A percentile compares a stretch with the other conserved stretches of the same genome.
Conservation (phyloP, 2,329 filamentous ascomycete species). For the Alternaria hordeiaustralica region DNA sequence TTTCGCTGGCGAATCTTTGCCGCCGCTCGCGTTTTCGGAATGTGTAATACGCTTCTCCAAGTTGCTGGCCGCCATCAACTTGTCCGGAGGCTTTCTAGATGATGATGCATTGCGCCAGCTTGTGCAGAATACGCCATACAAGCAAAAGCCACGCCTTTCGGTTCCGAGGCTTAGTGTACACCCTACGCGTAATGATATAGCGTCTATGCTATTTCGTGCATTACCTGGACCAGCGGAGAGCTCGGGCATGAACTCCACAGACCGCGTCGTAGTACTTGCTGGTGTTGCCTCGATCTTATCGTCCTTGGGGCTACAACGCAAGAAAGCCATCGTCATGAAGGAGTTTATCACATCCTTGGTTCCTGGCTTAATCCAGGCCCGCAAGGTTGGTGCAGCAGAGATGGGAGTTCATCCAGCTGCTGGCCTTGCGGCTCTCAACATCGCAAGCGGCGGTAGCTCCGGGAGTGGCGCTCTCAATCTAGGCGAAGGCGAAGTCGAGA, state of each 20-base stretch:
- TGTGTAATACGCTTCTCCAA: slow-evolving; percentile 76
- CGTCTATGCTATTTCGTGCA: slow-evolving; percentile 46
- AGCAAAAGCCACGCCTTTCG: slow-evolving; percentile 51
- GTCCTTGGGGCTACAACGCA: slow-evolving; percentile 78
- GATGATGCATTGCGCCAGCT: slow-evolving; percentile 60
- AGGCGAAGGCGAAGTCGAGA: slow-evolving; percentile 46
- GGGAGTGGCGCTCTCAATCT: slow-evolving; percentile 76
- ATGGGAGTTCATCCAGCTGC: slow-evolving; percentile 94
- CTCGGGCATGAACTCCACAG: slow-evolving; percentile 72
- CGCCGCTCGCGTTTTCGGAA: slow-evolving; percentile 74
- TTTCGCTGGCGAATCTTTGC: slow-evolving; percentile 70
- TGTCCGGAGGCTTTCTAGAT: slow-evolving; percentile 68
- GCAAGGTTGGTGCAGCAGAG: slow-evolving; percentile 93
- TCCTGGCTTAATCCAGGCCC: slow-evolving; percentile 83
- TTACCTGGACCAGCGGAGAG: slow-evolving; percentile 62
- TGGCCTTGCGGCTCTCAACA: slow-evolving; percentile 75
- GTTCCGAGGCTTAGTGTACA: slow-evolving; percentile 44
- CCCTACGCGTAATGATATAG: slow-evolving; percentile 46
- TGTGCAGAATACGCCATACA: slow-evolving; percentile 52
- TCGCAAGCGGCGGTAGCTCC: slow-evolving; percentile 61
- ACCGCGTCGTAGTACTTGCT: slow-evolving; percentile 79
- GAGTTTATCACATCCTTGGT: slow-evolving; percentile 85
- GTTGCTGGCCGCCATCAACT: slow-evolving; percentile 70
- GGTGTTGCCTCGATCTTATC: slow-evolving; percentile 89
- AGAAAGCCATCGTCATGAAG: slow-evolving; percentile 88